Base-by-base conservation (phyloP, 768 basidiomycete genomes). In the Lentinula aciculospora region DNA sequence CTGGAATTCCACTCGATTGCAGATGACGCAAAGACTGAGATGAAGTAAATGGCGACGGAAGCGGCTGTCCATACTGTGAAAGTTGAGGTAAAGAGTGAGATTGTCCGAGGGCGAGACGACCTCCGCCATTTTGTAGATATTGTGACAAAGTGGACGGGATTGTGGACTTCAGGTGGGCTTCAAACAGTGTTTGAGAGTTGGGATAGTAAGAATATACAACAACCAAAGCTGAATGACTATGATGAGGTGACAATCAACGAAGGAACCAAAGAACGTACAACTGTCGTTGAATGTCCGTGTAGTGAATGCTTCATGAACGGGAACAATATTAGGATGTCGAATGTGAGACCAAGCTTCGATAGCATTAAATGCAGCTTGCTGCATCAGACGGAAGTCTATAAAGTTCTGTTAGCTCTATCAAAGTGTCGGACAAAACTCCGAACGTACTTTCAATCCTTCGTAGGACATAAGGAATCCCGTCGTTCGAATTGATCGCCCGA, bases 171-270 rank as follows among this genome's bases (percentile, higher is more conserved):
- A 96, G 73, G 65, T 97, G 85, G 31, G 81, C 77, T 39, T 96
- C 91, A 62, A 75, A 86, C 0, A 99, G 80, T 0, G 94, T 97
- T 60, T 84, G 80, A 1, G 94, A 81, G 62, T 86, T 83, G 0
- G 97, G 85, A 65, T 94, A 85, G 68, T 92, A 98, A 37, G 92
- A 85, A 67, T 94, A 97, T 0, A 88, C 91, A 17, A 98, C 87
- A 32, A 98, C 85, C 28, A 99, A 81, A 8, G 97, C 95, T 95
- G 59, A 51, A 53, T 58, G 40, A 25, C 27, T 53, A 58, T 28
- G 53, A 45, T 13, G 49, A 58, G 46, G 6, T 39, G 34, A 56
- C 23, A 46, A 60, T 56, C 10, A 9, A 34, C 13, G 44, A 36
- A 13, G 9, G 0, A 25, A 9, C 25, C 27, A 40, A 47, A n/a